Evolutionary conservation across 805 yeast species (phyloP).

Genomic region (Candida hungchunana): DNA sequence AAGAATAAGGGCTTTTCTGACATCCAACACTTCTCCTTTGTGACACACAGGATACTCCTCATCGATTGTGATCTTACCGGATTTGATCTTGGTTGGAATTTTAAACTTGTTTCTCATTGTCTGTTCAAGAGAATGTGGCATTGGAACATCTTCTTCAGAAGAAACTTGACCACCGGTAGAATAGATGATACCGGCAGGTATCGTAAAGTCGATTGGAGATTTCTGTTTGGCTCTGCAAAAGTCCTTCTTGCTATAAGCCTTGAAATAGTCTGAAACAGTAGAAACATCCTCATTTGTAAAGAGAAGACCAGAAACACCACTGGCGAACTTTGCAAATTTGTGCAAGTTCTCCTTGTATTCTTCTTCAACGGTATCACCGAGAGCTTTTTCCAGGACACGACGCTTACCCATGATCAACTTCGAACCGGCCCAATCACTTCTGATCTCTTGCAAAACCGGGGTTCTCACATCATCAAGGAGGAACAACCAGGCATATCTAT

Average conservation of each 20-base stretch:
- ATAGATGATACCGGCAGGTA: constrained; percentile 89
- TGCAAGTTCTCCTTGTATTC: constrained; percentile 86
- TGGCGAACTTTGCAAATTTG: constrained; percentile 55
- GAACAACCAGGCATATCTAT: constrained; percentile 78
- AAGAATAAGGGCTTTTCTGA: constrained; percentile 84
- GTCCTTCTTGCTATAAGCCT: constrained; percentile 71
- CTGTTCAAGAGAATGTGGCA: constrained; percentile 94
- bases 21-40: constrained; percentile 77
- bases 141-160: constrained; percentile 89
- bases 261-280: constrained; percentile 87
- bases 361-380: constrained; percentile 83
- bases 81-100: constrained; percentile 84
- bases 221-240: constrained; percentile 85
- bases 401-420: constrained; percentile 87
- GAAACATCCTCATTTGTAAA: constrained; percentile 87
- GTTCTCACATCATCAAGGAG: constrained; percentile 91
- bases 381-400: constrained; percentile 87
- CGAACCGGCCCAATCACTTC: constrained; percentile 91
- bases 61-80: constrained; percentile 79
- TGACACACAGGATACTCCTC: constrained; percentile 78
- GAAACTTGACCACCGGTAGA: constrained; percentile 95
- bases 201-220: constrained; percentile 76
- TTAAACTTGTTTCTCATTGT: constrained; percentile 85
- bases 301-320: constrained; percentile 82
- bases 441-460: constrained; percentile 88